These are phyloP conservation scores for Rehmannia glutinosa DNA, from an alignment of 257 asterid genomes.

Conservation along the genomic window DNA sequence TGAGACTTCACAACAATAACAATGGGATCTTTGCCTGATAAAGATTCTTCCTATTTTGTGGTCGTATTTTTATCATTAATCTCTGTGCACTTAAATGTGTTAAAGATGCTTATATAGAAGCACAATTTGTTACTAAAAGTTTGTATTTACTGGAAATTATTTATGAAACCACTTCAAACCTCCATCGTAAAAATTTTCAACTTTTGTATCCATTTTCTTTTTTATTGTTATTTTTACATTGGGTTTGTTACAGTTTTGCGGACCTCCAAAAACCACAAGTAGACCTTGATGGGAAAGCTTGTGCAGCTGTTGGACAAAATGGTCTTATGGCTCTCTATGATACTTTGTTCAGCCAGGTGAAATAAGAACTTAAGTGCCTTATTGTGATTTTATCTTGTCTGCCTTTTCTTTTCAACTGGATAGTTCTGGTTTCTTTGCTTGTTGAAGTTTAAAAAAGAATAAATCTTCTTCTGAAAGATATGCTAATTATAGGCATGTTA, in stretches of 20 bases:
- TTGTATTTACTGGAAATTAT: neutral
- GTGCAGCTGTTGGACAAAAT: slow-evolving; percentile 99
- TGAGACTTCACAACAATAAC: neutral
- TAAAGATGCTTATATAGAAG: too few species aligned
- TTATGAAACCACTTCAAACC: neutral
- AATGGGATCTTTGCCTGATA: too few species aligned
- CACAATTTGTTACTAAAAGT: neutral
- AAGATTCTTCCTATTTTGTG: too few species aligned
- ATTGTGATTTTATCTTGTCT: neutral
- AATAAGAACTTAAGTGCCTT: neutral
- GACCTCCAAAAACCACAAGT: slow-evolving; percentile 95
- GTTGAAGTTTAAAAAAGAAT: neutral
- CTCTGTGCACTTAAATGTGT: too few species aligned
- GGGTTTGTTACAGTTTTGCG: slow-evolving; percentile 60
- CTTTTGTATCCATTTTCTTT: too few species aligned
- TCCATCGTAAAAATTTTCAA: too few species aligned
- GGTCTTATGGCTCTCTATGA: slow-evolving; percentile 98
- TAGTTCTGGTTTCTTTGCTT: neutral
- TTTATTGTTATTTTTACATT: neutral
- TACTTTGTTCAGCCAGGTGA: slow-evolving; percentile 92
- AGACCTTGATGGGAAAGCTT: slow-evolving; percentile 97
- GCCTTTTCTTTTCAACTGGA: neutral
- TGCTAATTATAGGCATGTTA: neutral
- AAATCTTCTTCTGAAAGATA: neutral
- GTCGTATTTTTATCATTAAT: too few species aligned